Evolutionary conservation across 1,139 yeast species (phyloP), one percentile per base, ranked within the genome.

Genomic region (Taphrina populina): DNA sequence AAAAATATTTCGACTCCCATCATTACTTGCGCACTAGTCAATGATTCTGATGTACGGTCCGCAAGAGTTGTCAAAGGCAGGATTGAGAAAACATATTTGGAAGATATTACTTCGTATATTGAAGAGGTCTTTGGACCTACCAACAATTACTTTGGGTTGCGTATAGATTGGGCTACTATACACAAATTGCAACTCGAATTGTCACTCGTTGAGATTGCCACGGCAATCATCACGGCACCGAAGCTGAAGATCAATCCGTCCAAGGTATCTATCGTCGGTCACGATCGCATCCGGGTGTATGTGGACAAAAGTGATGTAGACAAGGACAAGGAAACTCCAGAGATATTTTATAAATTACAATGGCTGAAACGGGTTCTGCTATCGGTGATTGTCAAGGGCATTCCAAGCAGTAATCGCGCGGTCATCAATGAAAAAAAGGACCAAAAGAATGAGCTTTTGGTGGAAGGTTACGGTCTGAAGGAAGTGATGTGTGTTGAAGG

Each of bases 401-500:
- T 90, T 62, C 79, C 95, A 3, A 88, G 85, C 58, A 90, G 92
- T 62, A 76, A 95, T 37, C 83, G 98, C 67, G 98, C 98, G 3
- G 98, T 94, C 61, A 94, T 94, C 71, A 78, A 77, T 62, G 90
- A 88, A 66, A 81, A 82, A 65, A 87, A 87, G 71, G 27, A 29
- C 30, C 32, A 21, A 11, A 52, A 32, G 21, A 43, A 52, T 26
- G 56, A 57, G 11, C 74, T 94, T 62, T 78, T 94, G 66, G 97
- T 92, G 52, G 99, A 94, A 78, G 99, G 99, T 21, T 92, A 94
- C 67, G 99, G 99, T 21, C 74, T 94, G 64, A 86, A 88, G 67
- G 88, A 88, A 56, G 98, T 94, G 58, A 92, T 94, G 97, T 83
- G 90, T 62, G 92, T 97, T 1, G 97, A 92, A 67, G 99, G 99